Evolutionary conservation across 805 yeast species (phyloP), one percentile per base, ranked within the genome.

Genomic region (Ogataea corticis): DNA sequence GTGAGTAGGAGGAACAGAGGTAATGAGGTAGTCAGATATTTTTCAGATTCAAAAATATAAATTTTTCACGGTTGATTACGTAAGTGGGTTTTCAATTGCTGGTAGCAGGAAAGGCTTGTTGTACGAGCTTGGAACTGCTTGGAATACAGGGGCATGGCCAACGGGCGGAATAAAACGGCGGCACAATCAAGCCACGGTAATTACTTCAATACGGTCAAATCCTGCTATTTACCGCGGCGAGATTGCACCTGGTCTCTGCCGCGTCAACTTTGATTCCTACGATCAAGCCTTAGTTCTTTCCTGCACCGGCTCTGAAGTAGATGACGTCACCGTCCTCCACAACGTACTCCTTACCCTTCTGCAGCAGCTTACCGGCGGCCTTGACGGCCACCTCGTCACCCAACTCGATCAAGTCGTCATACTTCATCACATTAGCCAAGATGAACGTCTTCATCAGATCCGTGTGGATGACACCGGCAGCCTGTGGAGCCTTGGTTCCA

Each of bases 401-500:
- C 21, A 72, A 75, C 28, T 72, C 77, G 9, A 64, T 57, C 43
- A 85, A 65, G 56, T 87, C 94, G 4, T 76, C 72, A 62, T 76
- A 85, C 57, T 85, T 85, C 59, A 79, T 75, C 23, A 90, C 86
- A 46, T 83, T 81, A 9, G 94, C 95, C 59, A 80, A 78, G 38
- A 90, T 80, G 62, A 90, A 90, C 0, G 95, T 86, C 57, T 83
- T 79, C 68, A 85, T 83, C 44, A 89, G 68, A 63, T 89, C 97
- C 7, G 88, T 85, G 63, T 90, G 97, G 48, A 90, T 90, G 28
- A 85, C 83, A 17, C 91, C 95, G 0, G 97, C 97, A 2, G 96
- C 96, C 51, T 87, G 87, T 31, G 92, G 91, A 2, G 96, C 96
- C 30, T 80, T 77, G 14, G 85, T 77, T 25, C 89, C 87, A 41